Evolutionary conservation across 1,139 yeast genomes (phyloP), one percentile per base, ranked within the genome.

Genomic region (Blastobotrys ciferrii): DNA sequence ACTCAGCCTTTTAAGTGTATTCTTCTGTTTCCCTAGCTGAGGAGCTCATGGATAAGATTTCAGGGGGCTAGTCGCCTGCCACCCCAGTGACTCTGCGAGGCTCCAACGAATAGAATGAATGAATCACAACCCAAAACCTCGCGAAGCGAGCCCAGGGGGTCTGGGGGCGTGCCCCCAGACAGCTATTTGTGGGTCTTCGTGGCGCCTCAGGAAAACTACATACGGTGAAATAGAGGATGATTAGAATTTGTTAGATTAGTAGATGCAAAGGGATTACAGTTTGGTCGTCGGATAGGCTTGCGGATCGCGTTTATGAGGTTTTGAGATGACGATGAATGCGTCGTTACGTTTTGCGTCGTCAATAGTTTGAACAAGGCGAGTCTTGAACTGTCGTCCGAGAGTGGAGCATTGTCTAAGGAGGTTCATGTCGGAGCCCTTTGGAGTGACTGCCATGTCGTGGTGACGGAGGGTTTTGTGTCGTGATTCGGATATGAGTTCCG

Each of bases 401-500:
- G 15, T 23, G 2, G 49, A 20, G 38, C 51, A 50, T 9, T 28
- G 40, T 14, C 53, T 39, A 9, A 50, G 39, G 41, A 50, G 17
- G 28, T 48, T 46, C 50, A 45, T 36, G 41, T 50, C 46, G 4
- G 43, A 37, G 18, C 47, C 50, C 36, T 43, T 41, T 2, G 38
- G 46, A 9, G 37, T 48, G 14, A 32, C 47, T 1, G 46, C 35
- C 33, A 45, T 49, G 23, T 50, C 53, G 31, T 50, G 53, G 42
- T 56, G 58, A 18, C 63, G 51, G 12, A 60, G 52, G 2, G 60
- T 59, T 42, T 58, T 47, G 50, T 59, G 60, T n/a, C 69, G 58
- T 15, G 64, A 60, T 40, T 57, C 54, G 2, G 67, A 63, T 17
- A 66, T 60, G 15, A 53, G 57, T 48, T 66, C 68, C 13, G 63